Conservation (phyloP, 2,329 filamentous ascomycete genomes). For the Pseudogymnoascus sp. region DNA sequence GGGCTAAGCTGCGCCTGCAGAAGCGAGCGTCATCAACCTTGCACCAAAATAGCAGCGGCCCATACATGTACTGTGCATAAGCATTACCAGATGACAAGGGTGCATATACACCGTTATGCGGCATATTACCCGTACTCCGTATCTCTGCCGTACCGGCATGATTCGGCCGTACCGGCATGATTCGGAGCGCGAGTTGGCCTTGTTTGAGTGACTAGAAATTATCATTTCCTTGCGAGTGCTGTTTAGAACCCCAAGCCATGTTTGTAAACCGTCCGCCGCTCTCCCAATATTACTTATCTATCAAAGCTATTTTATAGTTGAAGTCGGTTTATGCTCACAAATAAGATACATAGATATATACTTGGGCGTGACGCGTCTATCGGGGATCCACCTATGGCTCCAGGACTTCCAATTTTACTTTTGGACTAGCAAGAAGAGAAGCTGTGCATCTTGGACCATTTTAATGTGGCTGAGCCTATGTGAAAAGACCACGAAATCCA, state of each 20-base stretch:
- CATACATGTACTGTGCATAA: neutral
- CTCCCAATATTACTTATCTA: neutral
- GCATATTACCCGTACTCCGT: neutral
- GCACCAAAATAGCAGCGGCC: neutral
- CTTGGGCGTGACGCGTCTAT: neutral
- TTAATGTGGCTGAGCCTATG: neutral
- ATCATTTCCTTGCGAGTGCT: neutral
- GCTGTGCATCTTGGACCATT: neutral
- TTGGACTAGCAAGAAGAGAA: neutral
- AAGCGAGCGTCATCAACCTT: constrained; percentile 1
- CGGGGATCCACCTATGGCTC: neutral
- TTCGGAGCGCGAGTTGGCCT: neutral
- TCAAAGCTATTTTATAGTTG: neutral
- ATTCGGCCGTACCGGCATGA: neutral
- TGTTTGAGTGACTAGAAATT: neutral
- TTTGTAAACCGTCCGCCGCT: neutral
- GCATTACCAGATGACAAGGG: neutral
- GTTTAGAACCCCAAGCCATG: neutral
- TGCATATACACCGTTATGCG: neutral
- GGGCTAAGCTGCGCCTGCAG: constrained; percentile 1
- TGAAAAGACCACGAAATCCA: neutral
- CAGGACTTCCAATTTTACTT: neutral
- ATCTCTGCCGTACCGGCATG: neutral
- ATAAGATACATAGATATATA: neutral
- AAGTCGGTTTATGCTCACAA: neutral